These are phyloP conservation scores for Neofusicoccum kwambonambiense DNA, from an alignment of 2,329 filamentous ascomycete genomes.

Conservation along the genomic window DNA sequence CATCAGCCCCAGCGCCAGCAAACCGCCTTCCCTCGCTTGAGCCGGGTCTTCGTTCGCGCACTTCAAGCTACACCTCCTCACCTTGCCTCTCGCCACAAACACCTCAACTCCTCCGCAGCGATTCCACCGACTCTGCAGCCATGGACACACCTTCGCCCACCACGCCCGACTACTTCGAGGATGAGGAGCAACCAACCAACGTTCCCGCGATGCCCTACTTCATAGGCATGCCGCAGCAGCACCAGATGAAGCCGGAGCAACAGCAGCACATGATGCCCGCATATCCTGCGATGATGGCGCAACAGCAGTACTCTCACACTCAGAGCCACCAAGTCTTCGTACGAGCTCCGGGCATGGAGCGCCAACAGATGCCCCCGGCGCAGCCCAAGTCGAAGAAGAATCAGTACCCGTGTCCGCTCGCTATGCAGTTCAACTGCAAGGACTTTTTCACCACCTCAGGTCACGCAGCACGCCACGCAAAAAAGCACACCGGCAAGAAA, in stretches of 20 bases:
- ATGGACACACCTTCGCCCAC: constrained; percentile 47
- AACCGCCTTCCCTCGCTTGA: constrained; percentile 37
- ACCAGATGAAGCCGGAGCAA: background rate
- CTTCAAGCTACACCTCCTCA: constrained; percentile 47
- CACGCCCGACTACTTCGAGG: constrained; percentile 42
- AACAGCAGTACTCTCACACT: constrained; percentile 19
- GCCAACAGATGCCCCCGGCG: constrained; percentile 45
- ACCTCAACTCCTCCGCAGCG: constrained; percentile 46
- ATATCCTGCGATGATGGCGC: constrained; percentile 1
- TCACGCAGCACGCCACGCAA: constrained; percentile 80
- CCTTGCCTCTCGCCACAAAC: constrained; percentile 48
- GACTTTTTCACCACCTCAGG: constrained; percentile 84
- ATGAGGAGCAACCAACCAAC: constrained; percentile 1
- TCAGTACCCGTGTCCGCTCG: constrained; percentile 71
- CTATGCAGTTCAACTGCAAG: constrained; percentile 68
- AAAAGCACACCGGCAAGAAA: constrained; percentile 81
- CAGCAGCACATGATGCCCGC: background rate
- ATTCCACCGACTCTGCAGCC: constrained; percentile 46
- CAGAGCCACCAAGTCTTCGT: constrained; percentile 3
- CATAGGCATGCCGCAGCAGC: background rate
- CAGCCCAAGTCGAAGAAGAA: constrained; percentile 56
- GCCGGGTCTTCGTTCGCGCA: constrained; percentile 36
- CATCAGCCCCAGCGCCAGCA: constrained; percentile 25
- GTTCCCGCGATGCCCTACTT: constrained; percentile 12
- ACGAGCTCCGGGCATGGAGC: constrained; percentile 27